These are phyloP conservation scores for Nitzschia putrida DNA, from an alignment of 108 stramenopile species.

Conservation along the genomic window DNA sequence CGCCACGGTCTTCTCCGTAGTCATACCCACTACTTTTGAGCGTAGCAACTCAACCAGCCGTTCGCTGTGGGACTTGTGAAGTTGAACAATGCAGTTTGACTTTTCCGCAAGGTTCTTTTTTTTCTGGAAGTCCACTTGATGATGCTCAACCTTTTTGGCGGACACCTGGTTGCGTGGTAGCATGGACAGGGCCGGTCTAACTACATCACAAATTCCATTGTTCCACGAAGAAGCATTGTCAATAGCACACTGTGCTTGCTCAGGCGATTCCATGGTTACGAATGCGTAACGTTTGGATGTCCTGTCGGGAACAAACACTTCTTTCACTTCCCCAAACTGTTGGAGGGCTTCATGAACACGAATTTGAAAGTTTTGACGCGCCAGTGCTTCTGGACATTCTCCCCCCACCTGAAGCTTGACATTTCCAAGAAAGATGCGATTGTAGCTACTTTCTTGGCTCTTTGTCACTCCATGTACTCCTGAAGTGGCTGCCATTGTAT, in stretches of 20 bases:
- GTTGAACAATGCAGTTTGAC: conserved; percentile 48
- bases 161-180: background rate
- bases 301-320: conserved; percentile 16
- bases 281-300: conserved; percentile 29
- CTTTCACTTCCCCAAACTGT: conserved; percentile 17
- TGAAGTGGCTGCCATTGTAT: too few relatives aligned
- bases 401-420: too few relatives aligned
- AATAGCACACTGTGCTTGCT: conserved; percentile 19
- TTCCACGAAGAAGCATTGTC: background rate
- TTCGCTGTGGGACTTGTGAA: conserved; percentile 48
- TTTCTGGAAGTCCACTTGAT: background rate
- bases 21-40: background rate
- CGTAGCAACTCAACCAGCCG: conserved; percentile 38
- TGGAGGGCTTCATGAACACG: conserved; percentile 1
- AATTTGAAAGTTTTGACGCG: background rate
- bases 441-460: too few relatives aligned
- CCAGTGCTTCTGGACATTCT: too few relatives aligned
- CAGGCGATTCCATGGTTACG: conserved; percentile 18
- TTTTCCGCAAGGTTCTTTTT: background rate
- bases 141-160: conserved; percentile 6
- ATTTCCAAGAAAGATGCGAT: too few relatives aligned
- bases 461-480: too few relatives aligned
- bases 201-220: background rate
- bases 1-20: background rate
- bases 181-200: background rate